A percentile compares a stretch with the other conserved stretches of the same genome.
Conservation (phyloP, 2,329 filamentous ascomycete species). For the Teratosphaeriaceae sp. region DNA sequence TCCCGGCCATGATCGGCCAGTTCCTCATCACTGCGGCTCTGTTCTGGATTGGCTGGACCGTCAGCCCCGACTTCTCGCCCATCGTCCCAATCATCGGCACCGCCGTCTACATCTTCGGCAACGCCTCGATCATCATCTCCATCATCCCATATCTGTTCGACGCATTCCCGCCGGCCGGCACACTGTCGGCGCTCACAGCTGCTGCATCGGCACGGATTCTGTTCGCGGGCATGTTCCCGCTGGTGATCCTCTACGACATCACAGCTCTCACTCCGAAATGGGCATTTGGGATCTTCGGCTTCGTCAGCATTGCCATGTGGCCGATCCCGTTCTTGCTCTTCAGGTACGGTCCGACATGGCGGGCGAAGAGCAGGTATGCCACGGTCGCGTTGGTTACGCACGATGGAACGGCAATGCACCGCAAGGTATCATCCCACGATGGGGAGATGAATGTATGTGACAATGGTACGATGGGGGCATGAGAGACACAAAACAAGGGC, state of each 20-base stretch:
- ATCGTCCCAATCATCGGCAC: slow-evolving; percentile 29
- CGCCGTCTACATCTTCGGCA: slow-evolving; percentile 28
- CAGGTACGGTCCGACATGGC: slow-evolving; percentile 8
- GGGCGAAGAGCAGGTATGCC: slow-evolving; percentile 8
- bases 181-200: slow-evolving; percentile 30
- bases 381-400: not conserved
- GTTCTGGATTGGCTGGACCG: slow-evolving; percentile 33
- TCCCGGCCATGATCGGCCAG: slow-evolving; percentile 31
- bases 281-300: slow-evolving; percentile 24
- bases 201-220: slow-evolving; percentile 26
- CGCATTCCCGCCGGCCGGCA: slow-evolving; percentile 29
- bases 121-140: slow-evolving; percentile 26
- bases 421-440: not conserved
- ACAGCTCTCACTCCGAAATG: slow-evolving; percentile 22
- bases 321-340: slow-evolving; percentile 11
- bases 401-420: not conserved
- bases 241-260: slow-evolving; percentile 27
- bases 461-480: not conserved
- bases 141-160: slow-evolving; percentile 33
- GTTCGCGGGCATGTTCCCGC: slow-evolving; percentile 26
- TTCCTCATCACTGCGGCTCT: slow-evolving; percentile 24
- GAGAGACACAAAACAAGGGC: no score
- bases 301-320: slow-evolving; percentile 18
- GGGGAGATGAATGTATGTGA: not conserved
- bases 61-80: slow-evolving; percentile 21